Base-by-base conservation (phyloP, 2,329 filamentous ascomycete genomes). In the Sphaerulina populicola region DNA sequence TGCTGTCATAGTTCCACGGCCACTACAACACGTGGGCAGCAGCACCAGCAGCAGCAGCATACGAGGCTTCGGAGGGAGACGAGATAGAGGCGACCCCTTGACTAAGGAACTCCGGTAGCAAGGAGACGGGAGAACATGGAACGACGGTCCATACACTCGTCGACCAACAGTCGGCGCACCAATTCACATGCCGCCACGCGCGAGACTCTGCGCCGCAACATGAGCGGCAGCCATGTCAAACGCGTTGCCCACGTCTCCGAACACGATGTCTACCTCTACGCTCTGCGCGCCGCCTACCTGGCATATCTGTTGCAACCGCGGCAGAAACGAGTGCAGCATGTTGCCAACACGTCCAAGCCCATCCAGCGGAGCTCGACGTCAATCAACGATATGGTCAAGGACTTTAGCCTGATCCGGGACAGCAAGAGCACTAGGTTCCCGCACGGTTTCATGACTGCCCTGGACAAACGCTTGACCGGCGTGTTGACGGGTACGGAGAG, bases 281-380 rank as follows among this genome's bases (percentile, higher is more conserved):
- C 90, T 62, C 81, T 98, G 49, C 86, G 93, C 56, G 83, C 87
- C 60, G 91, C 91, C 60, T 96, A 88, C 70, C 85, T 98, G 52
- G 79, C 91, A 69, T 94, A 98, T 70, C 82, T 97, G 40, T 79
- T 98, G 47, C 89, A 95, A 68, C 91, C 93, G 57, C 86, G 89
- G 65, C 80, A 87, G 64, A 93, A 91, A 71, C 82, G 88, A 65
- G 86, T 91, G 65, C 88, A 95, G 72, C 94, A 89, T 77, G 82
- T 93, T 38, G 74, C 73, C 48, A 70, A 71, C 66, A 78, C 57
- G 72, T 78, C 80, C 50, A 78, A 81, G 55, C 73, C 78, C 14
- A 68, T 77, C 39, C 81, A 88, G 70, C 82, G 87, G 54, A 77
- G 82, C 54, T 86, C 85, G 53, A 86, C 78, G 46, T 81, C 79